Evolutionary conservation across 768 basidiomycete genomes (phyloP), one percentile per base, ranked within the genome.

Genomic region (Filobasidium floriforme): DNA sequence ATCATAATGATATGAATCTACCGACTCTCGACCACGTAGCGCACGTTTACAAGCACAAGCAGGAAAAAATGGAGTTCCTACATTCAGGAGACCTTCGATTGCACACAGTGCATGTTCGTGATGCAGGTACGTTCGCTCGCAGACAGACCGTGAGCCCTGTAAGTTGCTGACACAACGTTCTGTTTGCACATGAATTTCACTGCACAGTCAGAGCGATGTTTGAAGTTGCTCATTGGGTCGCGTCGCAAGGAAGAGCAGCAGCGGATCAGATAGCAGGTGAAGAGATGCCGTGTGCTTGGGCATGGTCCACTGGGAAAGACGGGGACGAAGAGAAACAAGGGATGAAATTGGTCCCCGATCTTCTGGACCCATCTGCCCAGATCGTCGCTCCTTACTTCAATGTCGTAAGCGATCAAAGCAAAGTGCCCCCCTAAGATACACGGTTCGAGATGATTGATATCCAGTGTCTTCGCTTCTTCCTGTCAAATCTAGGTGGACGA

Each of bases 51-150:
- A 28, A 40, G 28, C 26, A 26, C 65, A 75, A 73, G 41, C 72
- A 75, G n/a, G 73, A 77, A 46, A 75, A 77, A 55, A 77, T 77
- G 76, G 76, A 76, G 62, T 77, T 76, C 59, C 63, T 77, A 22
- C 71, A 77, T 37, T 9, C 32, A 37, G 32, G 32, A n/a, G 76
- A 77, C 41, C 67, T 77, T 4, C 70, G 75, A n/a, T 68, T 75
- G 32, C 71, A 77, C 67, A 76, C 73, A 6, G 63, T 77, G 19
- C 75, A 77, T 60, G 70, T 71, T 1, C 26, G 60, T 1, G 76
- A 77, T 54, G 66, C 75, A 37, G 52, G 72, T 9, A n/a, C n/a
- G n/a, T n/a, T n/a, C n/a, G n/a, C n/a, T n/a, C n/a, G n/a, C n/a
- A n/a, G n/a, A n/a, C n/a, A n/a, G n/a, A n/a, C n/a, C n/a, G n/a